Evolutionary conservation across 2,329 filamentous ascomycete genomes (phyloP), one percentile per base, ranked within the genome.

Genomic region (Fusarium chlamydosporum): DNA sequence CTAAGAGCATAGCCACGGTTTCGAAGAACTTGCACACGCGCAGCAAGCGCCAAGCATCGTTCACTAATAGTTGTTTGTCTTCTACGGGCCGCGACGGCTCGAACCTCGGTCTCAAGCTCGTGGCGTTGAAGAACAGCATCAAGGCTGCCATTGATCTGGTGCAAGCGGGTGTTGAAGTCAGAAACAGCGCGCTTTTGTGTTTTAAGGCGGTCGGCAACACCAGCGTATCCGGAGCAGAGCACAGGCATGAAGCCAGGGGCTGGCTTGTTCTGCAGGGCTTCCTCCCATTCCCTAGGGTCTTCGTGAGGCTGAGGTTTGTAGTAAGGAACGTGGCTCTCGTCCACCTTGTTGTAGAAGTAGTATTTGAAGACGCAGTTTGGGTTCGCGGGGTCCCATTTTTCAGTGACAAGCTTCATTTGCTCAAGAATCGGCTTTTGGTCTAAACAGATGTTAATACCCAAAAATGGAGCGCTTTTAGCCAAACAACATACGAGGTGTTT

Each of bases 271-370:
- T 91, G 88, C 29, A 95, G 85, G 1, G 93, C 93, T 72, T 94
- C 91, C 75, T 96, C 93, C 92, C 92, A 96, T 75, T 92, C 92
- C 68, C 88, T 86, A 37, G 90, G 88, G 75, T 94, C 89, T 76
- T 96, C 93, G 71, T 87, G 83, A 2, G 88, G 82, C 16, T 87
- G 84, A 3, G 91, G 91, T 68, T 89, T 87, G 79, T 92, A 94
- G 78, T 91, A 94, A 12, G 91, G 91, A n/a, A 91, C 89, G 76
- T 87, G 86, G 53, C 88, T 86, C 74, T 91, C 88, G 67, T 91
- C 89, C 67, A 94, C 92, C 70, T 92, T 89, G 81, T 96, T 96
- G 84, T 96, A 96, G 78, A 96, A 93, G 82, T 95, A 95, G 76
- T 92, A 84, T 78, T 93, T 91, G 82, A 96, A 93, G 29, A 87